Evolutionary conservation across 352 stramenopile species (phyloP).

Genomic region (Globisporangium yorkense): DNA sequence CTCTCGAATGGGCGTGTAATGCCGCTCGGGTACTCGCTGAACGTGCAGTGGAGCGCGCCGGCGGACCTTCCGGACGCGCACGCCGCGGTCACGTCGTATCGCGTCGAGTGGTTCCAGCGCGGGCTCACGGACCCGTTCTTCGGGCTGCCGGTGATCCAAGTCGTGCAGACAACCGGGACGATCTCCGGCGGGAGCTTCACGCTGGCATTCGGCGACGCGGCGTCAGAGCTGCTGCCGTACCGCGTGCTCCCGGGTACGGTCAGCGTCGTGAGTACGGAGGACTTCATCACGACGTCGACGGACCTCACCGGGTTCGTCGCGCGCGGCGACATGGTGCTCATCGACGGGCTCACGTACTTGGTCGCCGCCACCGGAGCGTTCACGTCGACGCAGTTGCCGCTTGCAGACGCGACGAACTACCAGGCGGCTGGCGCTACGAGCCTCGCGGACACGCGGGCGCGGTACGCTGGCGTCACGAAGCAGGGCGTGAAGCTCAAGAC

Average conservation of each 20-base stretch:
- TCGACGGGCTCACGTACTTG: constrained; percentile 70
- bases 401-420: constrained; percentile 33
- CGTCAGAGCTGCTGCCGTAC: constrained; percentile 9
- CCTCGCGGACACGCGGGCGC: constrained; percentile 19
- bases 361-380: constrained; percentile 73
- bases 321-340: constrained; percentile 74
- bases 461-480: constrained; percentile 51
- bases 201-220: constrained; percentile 46
- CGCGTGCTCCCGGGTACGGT: constrained; percentile 44
- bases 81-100: constrained; percentile 25
- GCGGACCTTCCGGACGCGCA: constrained; percentile 13
- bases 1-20: constrained; percentile 28
- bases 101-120: constrained; percentile 74
- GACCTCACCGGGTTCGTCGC: constrained; percentile 87
- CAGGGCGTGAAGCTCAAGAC: constrained; percentile 29
- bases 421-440: constrained; percentile 12
- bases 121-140: constrained; percentile 48
- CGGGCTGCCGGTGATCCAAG: constrained; percentile 43
- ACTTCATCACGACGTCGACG: constrained; percentile 69
- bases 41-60: constrained; percentile 46
- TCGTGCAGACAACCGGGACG: constrained; percentile 38
- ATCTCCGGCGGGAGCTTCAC: constrained; percentile 57
- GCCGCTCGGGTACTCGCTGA: constrained; percentile 38
- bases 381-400: constrained; percentile 53
- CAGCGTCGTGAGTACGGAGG: constrained; percentile 41